phyloP scores from a whole-genome alignment of 2,329 filamentous ascomycete species.

The Trichoderma afroharzianum region DNA sequence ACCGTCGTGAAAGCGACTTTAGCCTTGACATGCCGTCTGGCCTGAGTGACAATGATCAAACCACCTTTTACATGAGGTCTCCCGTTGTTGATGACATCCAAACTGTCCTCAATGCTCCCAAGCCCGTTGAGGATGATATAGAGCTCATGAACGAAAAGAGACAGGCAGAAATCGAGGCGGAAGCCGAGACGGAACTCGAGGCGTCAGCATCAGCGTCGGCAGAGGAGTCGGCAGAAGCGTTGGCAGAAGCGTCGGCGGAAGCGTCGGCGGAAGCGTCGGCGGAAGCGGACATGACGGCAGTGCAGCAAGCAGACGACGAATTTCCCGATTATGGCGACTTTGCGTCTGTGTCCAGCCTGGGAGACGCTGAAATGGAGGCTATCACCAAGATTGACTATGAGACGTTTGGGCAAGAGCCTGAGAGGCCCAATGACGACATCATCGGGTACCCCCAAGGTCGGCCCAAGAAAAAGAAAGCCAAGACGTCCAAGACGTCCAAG shows the following conservation, averaged over 20 bases:
- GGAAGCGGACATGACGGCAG: neutral
- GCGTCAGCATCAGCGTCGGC: neutral
- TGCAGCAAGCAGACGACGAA: neutral
- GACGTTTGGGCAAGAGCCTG: neutral
- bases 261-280: neutral
- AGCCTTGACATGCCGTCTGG: constrained; percentile 47
- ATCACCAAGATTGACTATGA: constrained; percentile 2
- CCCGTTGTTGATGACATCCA: neutral
- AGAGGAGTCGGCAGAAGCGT: neutral
- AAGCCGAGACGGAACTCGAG: neutral
- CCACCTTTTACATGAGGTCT: constrained; percentile 48
- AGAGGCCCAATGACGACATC: neutral
- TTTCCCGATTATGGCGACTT: neutral
- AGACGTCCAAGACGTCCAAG: constrained; percentile 48
- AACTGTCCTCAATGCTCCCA: neutral
- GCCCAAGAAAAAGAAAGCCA: constrained; percentile 36
- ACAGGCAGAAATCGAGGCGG: neutral
- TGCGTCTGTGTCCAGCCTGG: neutral
- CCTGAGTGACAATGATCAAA: constrained; percentile 47
- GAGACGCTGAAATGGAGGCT: constrained; percentile 9
- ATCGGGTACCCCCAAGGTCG: constrained; percentile 4
- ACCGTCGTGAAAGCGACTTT: constrained; percentile 48
- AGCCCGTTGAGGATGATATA: neutral
- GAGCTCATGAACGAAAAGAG: neutral
- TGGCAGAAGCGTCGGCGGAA: neutral